Conservation (phyloP, 164 flowering plant genomes). For the Piper betle region DNA sequence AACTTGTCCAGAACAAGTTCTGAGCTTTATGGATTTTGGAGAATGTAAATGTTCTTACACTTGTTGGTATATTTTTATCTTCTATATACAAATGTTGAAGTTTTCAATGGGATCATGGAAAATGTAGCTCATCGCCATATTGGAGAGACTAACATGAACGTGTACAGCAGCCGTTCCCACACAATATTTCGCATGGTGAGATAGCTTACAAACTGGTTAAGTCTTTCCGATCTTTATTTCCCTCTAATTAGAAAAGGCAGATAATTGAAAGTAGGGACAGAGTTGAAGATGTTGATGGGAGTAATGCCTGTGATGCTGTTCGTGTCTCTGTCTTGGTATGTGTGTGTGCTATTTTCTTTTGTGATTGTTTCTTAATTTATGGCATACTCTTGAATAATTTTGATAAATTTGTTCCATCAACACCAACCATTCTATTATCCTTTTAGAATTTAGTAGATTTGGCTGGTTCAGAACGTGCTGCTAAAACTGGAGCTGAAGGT, state of each 20-base stretch:
- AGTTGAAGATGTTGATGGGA: conserved; percentile 42
- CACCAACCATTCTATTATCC: background rate
- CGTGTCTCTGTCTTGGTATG: conserved; percentile 94
- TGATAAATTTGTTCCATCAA: background rate
- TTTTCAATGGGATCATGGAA: background rate
- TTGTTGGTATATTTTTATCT: conserved; percentile 1
- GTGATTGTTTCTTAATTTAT: background rate
- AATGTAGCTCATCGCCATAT: conserved; percentile 90
- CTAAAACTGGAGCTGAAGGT: conserved; percentile 98
- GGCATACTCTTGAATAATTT: background rate
- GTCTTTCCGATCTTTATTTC: background rate
- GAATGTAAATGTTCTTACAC: conserved; percentile 37
- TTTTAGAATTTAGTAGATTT: conserved; percentile 87
- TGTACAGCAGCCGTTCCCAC: conserved; percentile 88
- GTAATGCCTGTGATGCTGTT: conserved; percentile 77
- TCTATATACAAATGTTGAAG: background rate
- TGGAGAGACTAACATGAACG: conserved; percentile 98
- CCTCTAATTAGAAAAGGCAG: conserved; percentile 21
- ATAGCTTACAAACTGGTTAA: conserved; percentile 1
- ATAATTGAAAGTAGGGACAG: conserved; percentile 89
- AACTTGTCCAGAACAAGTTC: conserved; percentile 81
- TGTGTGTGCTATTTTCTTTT: background rate
- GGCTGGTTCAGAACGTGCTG: conserved; percentile 98
- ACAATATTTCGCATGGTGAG: conserved; percentile 96
- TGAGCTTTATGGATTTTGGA: conserved; percentile 83